Conservation (phyloP, 169 alveolate genomes). For the Plasmodium adleri region DNA sequence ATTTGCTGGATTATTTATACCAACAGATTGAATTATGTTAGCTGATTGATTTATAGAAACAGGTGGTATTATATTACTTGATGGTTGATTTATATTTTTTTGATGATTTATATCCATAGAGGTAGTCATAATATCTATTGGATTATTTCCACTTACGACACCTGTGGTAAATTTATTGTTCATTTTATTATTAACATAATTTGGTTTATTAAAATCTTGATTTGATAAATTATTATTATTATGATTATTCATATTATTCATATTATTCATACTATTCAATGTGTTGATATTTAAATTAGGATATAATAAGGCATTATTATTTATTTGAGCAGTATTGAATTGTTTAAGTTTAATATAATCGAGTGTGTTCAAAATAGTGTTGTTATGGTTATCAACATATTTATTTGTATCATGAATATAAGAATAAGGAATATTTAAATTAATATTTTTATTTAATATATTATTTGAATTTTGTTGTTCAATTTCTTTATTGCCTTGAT, state of each 20-base stretch:
- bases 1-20: too few species aligned
- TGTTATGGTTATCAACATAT: neutral
- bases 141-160: neutral
- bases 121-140: neutral
- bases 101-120: too few species aligned
- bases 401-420: neutral
- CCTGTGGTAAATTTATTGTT: neutral
- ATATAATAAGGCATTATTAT: neutral
- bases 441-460: neutral
- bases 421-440: neutral
- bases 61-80: too few species aligned
- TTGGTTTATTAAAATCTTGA: neutral
- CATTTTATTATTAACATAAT: neutral
- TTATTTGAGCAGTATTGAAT: constrained; percentile 1
- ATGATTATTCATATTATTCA: neutral
- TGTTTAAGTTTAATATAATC: constrained; percentile 9
- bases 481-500: neutral
- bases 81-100: too few species aligned
- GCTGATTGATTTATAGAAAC: too few species aligned
- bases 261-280: neutral
- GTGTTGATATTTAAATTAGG: constrained; percentile 10
- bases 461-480: neutral
- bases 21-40: too few species aligned
- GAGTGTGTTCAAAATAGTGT: neutral
- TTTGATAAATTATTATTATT: neutral